These are phyloP conservation scores for Heteromeles arbutifolia DNA, from an alignment of 306 rosid genomes.

Conservation along the genomic window DNA sequence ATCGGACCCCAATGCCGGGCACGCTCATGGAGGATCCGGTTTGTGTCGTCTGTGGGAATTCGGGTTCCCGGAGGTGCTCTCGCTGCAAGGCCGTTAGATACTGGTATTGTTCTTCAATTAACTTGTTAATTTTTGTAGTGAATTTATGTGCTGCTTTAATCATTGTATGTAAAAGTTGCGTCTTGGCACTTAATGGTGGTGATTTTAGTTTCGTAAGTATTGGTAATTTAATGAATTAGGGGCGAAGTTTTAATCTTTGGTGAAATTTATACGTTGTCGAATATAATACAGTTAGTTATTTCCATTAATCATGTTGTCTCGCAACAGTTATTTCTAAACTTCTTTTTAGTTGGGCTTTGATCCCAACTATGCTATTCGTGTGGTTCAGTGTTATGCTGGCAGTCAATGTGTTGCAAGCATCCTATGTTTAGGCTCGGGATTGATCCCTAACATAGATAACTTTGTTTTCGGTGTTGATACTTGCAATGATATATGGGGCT, in stretches of 20 bases:
- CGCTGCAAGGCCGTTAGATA: slow-evolving; percentile 80
- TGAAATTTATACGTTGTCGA: not conserved
- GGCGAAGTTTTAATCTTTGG: not conserved
- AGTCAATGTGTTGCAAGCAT: not conserved
- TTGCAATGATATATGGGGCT: too few species aligned
- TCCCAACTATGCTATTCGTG: not conserved
- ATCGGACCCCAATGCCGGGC: slow-evolving; percentile 52
- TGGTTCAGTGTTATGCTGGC: not conserved
- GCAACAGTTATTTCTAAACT: not conserved
- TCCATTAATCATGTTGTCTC: not conserved
- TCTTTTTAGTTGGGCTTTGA: not conserved
- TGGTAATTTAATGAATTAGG: not conserved
- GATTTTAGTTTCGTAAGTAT: not conserved
- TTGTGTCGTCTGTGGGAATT: slow-evolving; percentile 56
- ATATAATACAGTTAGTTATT: not conserved
- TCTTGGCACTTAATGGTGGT: not conserved
- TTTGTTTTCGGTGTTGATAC: not conserved
- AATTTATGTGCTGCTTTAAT: not conserved
- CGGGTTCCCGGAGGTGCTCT: slow-evolving; percentile 56
- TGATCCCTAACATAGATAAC: not conserved
- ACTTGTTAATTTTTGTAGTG: too few species aligned
- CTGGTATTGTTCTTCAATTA: slow-evolving; percentile 33
- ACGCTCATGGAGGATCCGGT: slow-evolving; percentile 18
- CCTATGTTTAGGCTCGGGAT: not conserved
- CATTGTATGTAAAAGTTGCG: not conserved